Percentiles rank a stretch among this genome's conserved stretches.
phyloP scores from a whole-genome alignment of 495 filamentous ascomycete species.

The Penicillium fimorum region DNA sequence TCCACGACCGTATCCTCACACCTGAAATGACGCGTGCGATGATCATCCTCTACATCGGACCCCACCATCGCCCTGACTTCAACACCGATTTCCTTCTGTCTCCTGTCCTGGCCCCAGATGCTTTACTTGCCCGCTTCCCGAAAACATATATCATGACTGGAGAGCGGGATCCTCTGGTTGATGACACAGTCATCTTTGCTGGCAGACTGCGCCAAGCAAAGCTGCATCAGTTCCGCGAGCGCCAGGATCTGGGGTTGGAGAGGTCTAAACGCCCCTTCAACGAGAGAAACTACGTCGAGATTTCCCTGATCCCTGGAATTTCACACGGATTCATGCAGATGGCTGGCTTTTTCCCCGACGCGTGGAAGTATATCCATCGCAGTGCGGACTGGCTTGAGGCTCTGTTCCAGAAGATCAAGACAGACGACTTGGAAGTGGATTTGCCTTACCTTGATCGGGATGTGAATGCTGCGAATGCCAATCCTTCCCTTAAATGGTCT shows the following conservation, averaged over 20 bases:
- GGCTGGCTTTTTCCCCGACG: conserved; percentile 78
- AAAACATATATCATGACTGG: conserved; percentile 92
- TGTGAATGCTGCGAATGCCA: background rate
- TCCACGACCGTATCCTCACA: conserved; percentile 89
- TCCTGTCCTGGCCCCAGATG: conserved; percentile 84
- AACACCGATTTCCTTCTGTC: conserved; percentile 84
- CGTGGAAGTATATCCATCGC: conserved; percentile 74
- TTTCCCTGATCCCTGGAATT: conserved; percentile 80
- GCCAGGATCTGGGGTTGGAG: conserved; percentile 61
- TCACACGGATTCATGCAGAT: conserved; percentile 94
- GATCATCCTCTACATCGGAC: conserved; percentile 97
- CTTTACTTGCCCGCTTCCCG: conserved; percentile 76
- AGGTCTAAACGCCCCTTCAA: conserved; percentile 57
- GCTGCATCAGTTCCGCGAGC: conserved; percentile 59
- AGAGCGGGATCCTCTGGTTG: conserved; percentile 91
- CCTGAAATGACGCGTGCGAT: conserved; percentile 99
- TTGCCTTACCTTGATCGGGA: conserved; percentile 17
- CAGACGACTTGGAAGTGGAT: conserved; percentile 27
- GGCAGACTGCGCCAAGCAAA: conserved; percentile 83
- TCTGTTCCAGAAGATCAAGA: conserved; percentile 57
- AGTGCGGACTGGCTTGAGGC: conserved; percentile 76
- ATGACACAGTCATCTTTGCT: conserved; percentile 95
- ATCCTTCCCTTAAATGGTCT: conserved; percentile 2
- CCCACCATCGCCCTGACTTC: conserved; percentile 90
- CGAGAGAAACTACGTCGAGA: conserved; percentile 75